A percentile compares a stretch with the other conserved stretches of the same genome.
phyloP scores from a whole-genome alignment of 2,329 filamentous ascomycete genomes.

The Apiospora arundinis region DNA sequence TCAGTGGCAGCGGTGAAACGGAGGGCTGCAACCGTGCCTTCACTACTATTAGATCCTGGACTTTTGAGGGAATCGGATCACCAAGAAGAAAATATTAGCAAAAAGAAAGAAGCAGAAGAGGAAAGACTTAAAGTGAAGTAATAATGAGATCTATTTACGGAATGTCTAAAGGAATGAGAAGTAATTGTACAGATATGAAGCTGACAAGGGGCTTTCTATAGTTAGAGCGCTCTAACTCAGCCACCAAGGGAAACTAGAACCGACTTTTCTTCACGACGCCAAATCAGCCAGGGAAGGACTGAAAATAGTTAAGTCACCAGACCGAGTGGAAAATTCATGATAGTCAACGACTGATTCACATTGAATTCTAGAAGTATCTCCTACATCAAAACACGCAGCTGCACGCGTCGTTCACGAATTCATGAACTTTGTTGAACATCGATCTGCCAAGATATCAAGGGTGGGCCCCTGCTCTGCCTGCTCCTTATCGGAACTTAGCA shows the following conservation, averaged over 20 bases:
- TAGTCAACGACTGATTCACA: neutral
- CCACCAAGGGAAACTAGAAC: neutral
- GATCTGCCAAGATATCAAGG: neutral
- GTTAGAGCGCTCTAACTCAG: neutral
- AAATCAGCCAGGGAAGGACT: neutral
- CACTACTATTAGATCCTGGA: neutral
- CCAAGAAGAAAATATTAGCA: neutral
- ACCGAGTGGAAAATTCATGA: neutral
- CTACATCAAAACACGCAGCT: neutral
- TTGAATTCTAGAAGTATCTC: neutral
- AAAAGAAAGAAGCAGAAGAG: neutral
- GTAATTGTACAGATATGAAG: slow-evolving; percentile 8
- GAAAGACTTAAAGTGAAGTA: neutral
- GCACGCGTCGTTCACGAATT: neutral
- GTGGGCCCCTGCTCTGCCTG: neutral
- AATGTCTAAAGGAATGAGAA: neutral
- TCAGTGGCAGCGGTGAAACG: neutral
- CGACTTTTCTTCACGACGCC: neutral
- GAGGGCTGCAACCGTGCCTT: neutral
- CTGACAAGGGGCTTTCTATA: slow-evolving; percentile 7
- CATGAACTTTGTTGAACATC: neutral
- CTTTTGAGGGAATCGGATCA: neutral
- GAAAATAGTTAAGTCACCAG: neutral
- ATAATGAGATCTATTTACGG: neutral
- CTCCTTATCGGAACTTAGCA: slow-evolving; percentile 5